Evolutionary conservation across 139 green algal genomes (phyloP).

Genomic region (Chlamydomonas applanata): DNA sequence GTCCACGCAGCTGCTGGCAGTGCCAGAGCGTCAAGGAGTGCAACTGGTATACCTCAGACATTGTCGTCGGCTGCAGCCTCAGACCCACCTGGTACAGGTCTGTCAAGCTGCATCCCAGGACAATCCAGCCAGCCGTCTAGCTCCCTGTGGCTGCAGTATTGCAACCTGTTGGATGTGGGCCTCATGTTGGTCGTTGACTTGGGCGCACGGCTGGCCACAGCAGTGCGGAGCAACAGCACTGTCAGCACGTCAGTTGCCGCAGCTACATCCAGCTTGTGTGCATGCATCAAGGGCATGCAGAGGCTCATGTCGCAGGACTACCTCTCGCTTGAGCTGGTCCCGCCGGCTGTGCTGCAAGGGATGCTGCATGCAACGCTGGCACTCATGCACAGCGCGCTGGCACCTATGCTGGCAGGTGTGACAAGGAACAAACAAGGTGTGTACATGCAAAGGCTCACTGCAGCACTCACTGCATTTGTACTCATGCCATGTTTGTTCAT

Average conservation of each 20-base stretch:
- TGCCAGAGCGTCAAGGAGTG: too few species aligned
- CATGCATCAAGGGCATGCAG: constrained; percentile 2
- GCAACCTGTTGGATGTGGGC: constrained; percentile 41
- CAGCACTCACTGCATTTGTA: too few species aligned
- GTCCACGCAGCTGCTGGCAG: too few species aligned
- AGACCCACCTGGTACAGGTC: too few species aligned
- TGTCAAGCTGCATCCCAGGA: too few species aligned
- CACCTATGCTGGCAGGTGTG: constrained; percentile 15
- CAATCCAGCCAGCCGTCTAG: too few species aligned
- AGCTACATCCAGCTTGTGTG: neutral
- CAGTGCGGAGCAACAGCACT: neutral
- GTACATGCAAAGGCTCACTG: neutral
- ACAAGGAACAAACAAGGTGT: neutral
- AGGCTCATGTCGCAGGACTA: constrained; percentile 9
- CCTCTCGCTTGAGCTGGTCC: constrained; percentile 7
- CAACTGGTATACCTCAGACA: too few species aligned
- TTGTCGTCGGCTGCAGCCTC: too few species aligned
- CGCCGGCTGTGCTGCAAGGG: constrained; percentile 13
- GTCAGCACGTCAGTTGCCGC: neutral
- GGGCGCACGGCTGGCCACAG: neutral
- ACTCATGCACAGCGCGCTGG: constrained; percentile 18
- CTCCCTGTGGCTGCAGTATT: constrained; percentile 17
- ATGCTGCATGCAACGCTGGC: constrained; percentile 16
- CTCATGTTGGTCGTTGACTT: constrained; percentile 39
- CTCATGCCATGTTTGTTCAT: too few species aligned